Evolutionary conservation across 176 grass and related monocot genomes (phyloP).

Genomic region (Pharus latifolius): DNA sequence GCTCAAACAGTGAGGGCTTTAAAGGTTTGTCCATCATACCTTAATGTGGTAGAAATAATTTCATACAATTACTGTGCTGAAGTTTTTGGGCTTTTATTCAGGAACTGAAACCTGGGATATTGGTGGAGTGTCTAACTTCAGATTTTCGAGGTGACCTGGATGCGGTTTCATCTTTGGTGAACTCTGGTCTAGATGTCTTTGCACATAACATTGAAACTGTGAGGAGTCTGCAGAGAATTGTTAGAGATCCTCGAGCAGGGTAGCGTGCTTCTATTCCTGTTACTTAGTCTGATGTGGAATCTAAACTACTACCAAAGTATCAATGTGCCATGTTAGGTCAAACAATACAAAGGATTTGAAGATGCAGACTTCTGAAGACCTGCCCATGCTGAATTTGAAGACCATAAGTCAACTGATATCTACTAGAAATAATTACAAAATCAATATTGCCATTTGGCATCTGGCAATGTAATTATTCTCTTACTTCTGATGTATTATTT

Average conservation of each 20-base stretch:
- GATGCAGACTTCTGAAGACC: too few species aligned
- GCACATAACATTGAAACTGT: slow-evolving; percentile 95
- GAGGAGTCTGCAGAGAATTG: slow-evolving; percentile 63
- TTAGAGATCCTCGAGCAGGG: slow-evolving; percentile 92
- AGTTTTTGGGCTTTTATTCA: slow-evolving; percentile 16
- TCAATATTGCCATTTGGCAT: not conserved
- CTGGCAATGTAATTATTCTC: not conserved
- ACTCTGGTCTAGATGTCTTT: slow-evolving; percentile 82
- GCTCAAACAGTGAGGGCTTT: slow-evolving; percentile 65
- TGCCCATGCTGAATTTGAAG: not conserved
- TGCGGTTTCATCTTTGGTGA: slow-evolving; percentile 46
- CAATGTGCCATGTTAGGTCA: not conserved
- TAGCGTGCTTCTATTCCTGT: slow-evolving; percentile 3
- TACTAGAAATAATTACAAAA: not conserved
- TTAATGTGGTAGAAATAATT: not conserved
- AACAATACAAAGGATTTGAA: not conserved
- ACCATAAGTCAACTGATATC: not conserved
- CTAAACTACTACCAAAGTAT: not conserved
- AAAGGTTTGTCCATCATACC: slow-evolving; percentile 37
- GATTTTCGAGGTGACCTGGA: slow-evolving; percentile 86
- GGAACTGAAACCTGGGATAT: slow-evolving; percentile 72
- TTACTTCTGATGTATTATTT: not conserved
- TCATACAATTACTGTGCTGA: not conserved
- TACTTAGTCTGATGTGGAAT: not conserved
- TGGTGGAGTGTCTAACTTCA: slow-evolving; percentile 80